phyloP scores from a whole-genome alignment of 345 rosid species.

The Adansonia digitata region DNA sequence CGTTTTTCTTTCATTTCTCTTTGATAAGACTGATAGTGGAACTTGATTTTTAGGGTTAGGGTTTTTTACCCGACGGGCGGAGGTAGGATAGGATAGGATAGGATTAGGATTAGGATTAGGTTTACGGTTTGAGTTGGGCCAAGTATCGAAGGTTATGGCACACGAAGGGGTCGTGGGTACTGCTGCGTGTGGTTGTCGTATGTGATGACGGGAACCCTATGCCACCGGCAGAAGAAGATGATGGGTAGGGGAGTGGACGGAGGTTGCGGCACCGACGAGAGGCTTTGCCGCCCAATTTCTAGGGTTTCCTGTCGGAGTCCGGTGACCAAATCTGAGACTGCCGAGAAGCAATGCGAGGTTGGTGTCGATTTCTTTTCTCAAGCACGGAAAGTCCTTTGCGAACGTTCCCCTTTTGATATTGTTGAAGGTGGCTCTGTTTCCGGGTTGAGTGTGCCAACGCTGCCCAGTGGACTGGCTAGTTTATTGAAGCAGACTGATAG shows the following conservation, averaged over 20 bases:
- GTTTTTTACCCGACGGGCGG: constrained; percentile 9
- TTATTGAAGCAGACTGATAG: constrained; percentile 65
- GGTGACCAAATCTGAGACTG: constrained; percentile 13
- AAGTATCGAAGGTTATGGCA: too few relatives aligned
- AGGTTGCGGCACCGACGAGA: constrained; percentile 81
- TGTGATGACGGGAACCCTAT: constrained; percentile 74
- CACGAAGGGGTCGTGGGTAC: constrained; percentile 33
- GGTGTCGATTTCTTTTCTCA: constrained; percentile 70
- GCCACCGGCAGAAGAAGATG: constrained; percentile 67
- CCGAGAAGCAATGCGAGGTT: constrained; percentile 23
- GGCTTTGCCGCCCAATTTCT: constrained; percentile 44
- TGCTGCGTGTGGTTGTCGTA: constrained; percentile 45
- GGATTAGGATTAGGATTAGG: constrained; percentile 36
- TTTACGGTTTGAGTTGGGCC: constrained; percentile 10
- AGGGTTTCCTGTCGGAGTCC: constrained; percentile 27
- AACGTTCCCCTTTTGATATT: constrained; percentile 73
- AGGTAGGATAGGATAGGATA: constrained; percentile 24
- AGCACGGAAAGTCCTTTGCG: constrained; percentile 67
- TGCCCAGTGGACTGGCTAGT: constrained; percentile 64
- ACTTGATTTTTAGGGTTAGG: constrained; percentile 44
- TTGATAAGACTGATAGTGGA: constrained; percentile 24
- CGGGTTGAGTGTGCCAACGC: constrained; percentile 31
- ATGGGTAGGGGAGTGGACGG: constrained; percentile 89
- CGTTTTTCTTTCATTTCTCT: not conserved
- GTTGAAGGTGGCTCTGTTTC: constrained; percentile 51